phyloP scores from a whole-genome alignment of 176 grass and related monocot species.

The Pontederia crassipes region DNA sequence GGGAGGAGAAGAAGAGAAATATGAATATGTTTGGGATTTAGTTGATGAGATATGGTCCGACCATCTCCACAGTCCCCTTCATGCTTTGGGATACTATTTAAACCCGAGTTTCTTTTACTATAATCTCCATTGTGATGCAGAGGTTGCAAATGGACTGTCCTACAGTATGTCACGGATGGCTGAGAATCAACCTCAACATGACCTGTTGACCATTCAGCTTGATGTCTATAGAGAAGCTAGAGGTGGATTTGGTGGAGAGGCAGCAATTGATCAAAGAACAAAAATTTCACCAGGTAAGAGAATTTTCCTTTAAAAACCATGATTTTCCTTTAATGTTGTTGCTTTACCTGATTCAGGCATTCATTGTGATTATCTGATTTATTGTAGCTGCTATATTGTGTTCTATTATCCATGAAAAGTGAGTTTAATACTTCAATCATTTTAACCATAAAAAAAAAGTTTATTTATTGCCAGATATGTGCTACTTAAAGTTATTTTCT shows the following conservation, averaged over 20 bases:
- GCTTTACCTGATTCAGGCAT: background rate
- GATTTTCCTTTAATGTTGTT: conserved; percentile 14
- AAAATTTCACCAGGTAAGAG: conserved; percentile 47
- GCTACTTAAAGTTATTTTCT: no score
- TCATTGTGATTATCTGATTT: background rate
- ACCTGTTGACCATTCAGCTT: conserved; percentile 27
- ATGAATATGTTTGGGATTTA: conserved; percentile 31
- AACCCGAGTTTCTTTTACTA: conserved; percentile 65
- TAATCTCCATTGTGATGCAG: conserved; percentile 34
- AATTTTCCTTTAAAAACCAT: conserved; percentile 11
- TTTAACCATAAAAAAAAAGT: no score
- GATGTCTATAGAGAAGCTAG: conserved; percentile 43
- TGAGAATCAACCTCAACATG: conserved; percentile 24
- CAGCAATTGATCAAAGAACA: conserved; percentile 26
- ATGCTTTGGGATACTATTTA: conserved; percentile 54
- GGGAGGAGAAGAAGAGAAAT: conserved; percentile 25
- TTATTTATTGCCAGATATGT: no score
- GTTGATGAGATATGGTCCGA: conserved; percentile 61
- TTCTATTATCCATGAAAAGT: background rate
- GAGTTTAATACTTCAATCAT: no score
- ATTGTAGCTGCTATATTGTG: background rate
- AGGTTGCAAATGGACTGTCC: conserved; percentile 47
- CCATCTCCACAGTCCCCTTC: conserved; percentile 60
- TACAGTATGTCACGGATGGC: conserved; percentile 31
- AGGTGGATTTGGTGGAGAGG: conserved; percentile 31